Conservation (phyloP, 441 rosid genomes). For the Capsella rubella region DNA sequence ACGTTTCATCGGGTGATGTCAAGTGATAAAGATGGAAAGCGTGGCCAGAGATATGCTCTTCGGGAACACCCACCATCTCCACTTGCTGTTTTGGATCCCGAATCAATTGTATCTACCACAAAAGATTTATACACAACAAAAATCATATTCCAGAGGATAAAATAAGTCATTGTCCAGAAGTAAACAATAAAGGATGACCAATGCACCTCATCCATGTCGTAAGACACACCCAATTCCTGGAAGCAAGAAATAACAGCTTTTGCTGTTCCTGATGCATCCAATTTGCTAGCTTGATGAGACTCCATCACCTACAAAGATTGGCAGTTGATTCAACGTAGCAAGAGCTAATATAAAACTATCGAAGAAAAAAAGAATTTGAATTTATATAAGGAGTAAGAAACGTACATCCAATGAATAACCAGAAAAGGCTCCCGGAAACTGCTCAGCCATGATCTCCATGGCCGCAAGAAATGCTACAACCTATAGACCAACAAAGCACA, state of each 20-base stretch:
- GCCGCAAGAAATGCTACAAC: conserved; percentile 97
- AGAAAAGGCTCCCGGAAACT: conserved; percentile 88
- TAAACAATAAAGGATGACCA: conserved; percentile 1
- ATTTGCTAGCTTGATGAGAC: conserved; percentile 89
- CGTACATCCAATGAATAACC: conserved; percentile 81
- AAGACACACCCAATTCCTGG: conserved; percentile 84
- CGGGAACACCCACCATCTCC: conserved; percentile 92
- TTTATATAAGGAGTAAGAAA: conserved; percentile 4
- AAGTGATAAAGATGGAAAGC: conserved; percentile 95
- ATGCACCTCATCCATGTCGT: conserved; percentile 75
- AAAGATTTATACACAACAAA: conserved; percentile 5
- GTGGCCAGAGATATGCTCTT: conserved; percentile 84
- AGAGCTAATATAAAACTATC: conserved; percentile 12
- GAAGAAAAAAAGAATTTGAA: neutral
- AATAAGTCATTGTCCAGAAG: neutral
- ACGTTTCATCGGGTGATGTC: conserved; percentile 91
- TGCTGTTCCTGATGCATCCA: conserved; percentile 94
- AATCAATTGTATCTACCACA: conserved; percentile 55
- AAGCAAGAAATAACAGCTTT: conserved; percentile 95
- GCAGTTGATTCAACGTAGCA: neutral
- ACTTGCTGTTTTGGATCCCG: conserved; percentile 79
- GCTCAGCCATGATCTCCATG: conserved; percentile 93
- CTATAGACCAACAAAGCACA: conserved; percentile 44
- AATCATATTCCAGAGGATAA: neutral
- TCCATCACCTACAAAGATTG: conserved; percentile 74